phyloP scores from a whole-genome alignment of 2,329 filamentous ascomycete genomes.

The Colletotrichum graminicola region DNA sequence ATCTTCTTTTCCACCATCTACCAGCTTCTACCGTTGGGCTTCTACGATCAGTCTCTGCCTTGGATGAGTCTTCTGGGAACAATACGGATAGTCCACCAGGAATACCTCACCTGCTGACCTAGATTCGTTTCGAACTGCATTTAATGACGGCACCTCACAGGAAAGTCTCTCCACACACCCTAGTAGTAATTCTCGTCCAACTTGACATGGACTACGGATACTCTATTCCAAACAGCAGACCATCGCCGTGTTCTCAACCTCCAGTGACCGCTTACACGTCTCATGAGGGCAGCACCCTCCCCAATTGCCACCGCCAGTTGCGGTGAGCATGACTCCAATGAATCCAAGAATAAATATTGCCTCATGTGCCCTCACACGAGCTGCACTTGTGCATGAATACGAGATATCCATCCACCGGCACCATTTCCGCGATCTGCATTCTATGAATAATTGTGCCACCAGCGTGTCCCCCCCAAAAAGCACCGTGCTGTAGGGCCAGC shows the following conservation, averaged over 20 bases:
- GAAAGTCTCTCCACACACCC: constrained; percentile 3
- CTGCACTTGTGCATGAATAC: constrained; percentile 37
- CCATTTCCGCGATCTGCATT: constrained; percentile 29
- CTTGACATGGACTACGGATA: constrained; percentile 11
- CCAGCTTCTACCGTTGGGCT: constrained; percentile 11
- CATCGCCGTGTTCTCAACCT: constrained; percentile 22
- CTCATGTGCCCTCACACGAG: constrained; percentile 26
- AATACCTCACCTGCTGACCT: constrained; percentile 24
- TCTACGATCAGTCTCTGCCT: no score
- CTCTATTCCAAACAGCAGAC: constrained; percentile 22
- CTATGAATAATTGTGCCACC: constrained; percentile 21
- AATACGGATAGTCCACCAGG: constrained; percentile 21
- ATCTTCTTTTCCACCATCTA: constrained; percentile 9
- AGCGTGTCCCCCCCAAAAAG: not conserved
- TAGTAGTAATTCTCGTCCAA: not conserved
- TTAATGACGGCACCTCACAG: constrained; percentile 26
- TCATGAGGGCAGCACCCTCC: not conserved
- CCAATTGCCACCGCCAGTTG: constrained; percentile 3
- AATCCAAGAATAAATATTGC: constrained; percentile 22
- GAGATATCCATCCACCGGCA: constrained; percentile 32
- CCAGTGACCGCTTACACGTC: constrained; percentile 16
- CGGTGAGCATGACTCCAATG: constrained; percentile 4
- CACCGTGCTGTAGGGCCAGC: constrained; percentile 24
- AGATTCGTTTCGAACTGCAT: constrained; percentile 21
- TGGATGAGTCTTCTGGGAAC: not conserved